Evolutionary conservation across 306 rosid species (phyloP), one percentile per base, ranked within the genome.

Genomic region (Casuarina glauca): DNA sequence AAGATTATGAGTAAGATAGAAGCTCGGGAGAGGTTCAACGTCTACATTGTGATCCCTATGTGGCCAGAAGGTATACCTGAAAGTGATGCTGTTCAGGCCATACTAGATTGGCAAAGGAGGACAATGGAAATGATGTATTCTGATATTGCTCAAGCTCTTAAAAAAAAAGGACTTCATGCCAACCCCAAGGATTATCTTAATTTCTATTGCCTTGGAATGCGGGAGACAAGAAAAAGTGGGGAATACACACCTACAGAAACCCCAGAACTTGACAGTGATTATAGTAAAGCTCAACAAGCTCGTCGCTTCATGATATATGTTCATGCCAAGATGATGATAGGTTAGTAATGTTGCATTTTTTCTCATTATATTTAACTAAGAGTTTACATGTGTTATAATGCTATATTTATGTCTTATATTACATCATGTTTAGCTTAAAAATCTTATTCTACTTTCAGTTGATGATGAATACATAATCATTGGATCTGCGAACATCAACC

Each of bases 271-370:
- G 73, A 78, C 63, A 88, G 85, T 52, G 90, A 92, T 76, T 92
- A 92, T 49, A 77, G 61, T 41, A 81, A 87, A 78, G 93, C 94
- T 76, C 97, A 95, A 46, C 50, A 78, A 2, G 44, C 87, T 13
- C 76, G 92, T 41, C 90, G 96, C 48, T 95, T 95, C 90, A 92
- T 95, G 97, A 95, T 95, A 75, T 92, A 92, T 50, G 97, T 95
- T 87, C 97, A 95, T 82, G 85, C 97, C n/a, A 92, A 95, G 84
- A 88, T 92, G 98, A 92, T 95, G 97, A 95, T 95, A 83, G 97
- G 98, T 92, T 77, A 85, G 70, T 3, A 53, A 10, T 4, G 11
- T 7, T 2, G 9, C 15, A 9, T 19, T 35, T 5, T 45, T 19
- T 55, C 57, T 32, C 74, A 17, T 10, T 45, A 3, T 4, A 43